phyloP scores from a whole-genome alignment of 345 rosid species.

The Citropsis articulata region DNA sequence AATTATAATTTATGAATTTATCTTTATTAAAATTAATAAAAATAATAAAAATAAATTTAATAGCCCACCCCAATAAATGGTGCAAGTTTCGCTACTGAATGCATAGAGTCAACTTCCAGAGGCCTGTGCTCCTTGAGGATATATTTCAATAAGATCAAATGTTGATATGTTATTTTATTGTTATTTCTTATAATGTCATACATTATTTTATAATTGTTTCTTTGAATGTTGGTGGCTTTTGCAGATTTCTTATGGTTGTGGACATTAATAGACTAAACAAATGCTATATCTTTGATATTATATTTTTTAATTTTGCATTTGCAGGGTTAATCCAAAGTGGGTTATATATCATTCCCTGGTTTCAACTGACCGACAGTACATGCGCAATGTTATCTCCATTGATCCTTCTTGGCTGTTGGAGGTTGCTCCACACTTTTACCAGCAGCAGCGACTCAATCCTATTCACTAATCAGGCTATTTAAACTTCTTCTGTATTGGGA shows the following conservation, averaged over 20 bases:
- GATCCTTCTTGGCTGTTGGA: conserved; percentile 84
- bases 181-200: neutral
- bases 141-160: neutral
- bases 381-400: conserved; percentile 74
- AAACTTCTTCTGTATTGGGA: neutral
- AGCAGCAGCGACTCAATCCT: conserved; percentile 38
- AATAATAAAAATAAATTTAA: too few species aligned
- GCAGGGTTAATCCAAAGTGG: conserved; percentile 96
- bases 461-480: conserved; percentile 14
- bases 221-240: neutral
- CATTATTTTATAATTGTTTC: neutral
- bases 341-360: conserved; percentile 76
- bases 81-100: too few species aligned
- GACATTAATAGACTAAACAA: neutral
- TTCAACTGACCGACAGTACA: conserved; percentile 84
- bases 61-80: too few species aligned
- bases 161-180: neutral
- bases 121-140: neutral
- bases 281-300: neutral
- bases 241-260: neutral
- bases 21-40: too few species aligned
- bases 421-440: conserved; percentile 82
- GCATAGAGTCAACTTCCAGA: neutral
- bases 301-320: neutral
- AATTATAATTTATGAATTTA: too few species aligned